Evolutionary conservation across 257 asterid species (phyloP).

Genomic region (Anisodus tanguticus): DNA sequence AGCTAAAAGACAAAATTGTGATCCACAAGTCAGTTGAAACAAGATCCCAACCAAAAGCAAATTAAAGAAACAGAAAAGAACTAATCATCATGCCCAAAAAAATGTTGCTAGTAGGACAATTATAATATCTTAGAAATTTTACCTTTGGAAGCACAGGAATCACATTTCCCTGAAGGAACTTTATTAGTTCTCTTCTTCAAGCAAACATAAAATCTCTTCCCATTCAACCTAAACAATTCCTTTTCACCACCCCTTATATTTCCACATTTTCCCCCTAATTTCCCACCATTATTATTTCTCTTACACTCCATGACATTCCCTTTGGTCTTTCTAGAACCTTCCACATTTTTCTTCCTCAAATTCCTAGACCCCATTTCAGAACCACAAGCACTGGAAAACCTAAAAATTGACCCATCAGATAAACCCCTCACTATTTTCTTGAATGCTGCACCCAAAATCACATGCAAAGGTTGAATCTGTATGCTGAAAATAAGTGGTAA

Average conservation of each 20-base stretch:
- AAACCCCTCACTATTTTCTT: slow-evolving; percentile 33
- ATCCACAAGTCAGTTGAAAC: background rate
- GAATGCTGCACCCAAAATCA: slow-evolving; percentile 28
- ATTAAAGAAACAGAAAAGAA: background rate
- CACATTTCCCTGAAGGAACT: slow-evolving; percentile 57
- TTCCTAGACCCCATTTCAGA: slow-evolving; percentile 38
- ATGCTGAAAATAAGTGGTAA: slow-evolving; percentile 11
- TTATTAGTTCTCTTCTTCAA: slow-evolving; percentile 71
- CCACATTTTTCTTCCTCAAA: slow-evolving; percentile 43
- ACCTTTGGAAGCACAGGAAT: slow-evolving; percentile 75
- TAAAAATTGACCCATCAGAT: slow-evolving; percentile 50
- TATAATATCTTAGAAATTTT: background rate
- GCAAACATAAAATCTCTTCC: slow-evolving; percentile 55
- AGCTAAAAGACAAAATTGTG: background rate
- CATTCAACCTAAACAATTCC: slow-evolving; percentile 44
- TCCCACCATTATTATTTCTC: slow-evolving; percentile 45
- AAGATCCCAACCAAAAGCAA: background rate
- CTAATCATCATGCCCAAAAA: too few species aligned
- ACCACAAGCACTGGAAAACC: slow-evolving; percentile 56
- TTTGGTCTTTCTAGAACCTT: slow-evolving; percentile 34
- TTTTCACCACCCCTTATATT: slow-evolving; percentile 41
- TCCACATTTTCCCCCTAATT: slow-evolving; percentile 48
- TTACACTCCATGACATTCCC: slow-evolving; percentile 38
- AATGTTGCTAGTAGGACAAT: background rate
- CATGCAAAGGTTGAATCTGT: slow-evolving; percentile 39